Evolutionary conservation across 1,284 basidiomycete genomes (phyloP).

Genomic region (Earliella scabrosa): DNA sequence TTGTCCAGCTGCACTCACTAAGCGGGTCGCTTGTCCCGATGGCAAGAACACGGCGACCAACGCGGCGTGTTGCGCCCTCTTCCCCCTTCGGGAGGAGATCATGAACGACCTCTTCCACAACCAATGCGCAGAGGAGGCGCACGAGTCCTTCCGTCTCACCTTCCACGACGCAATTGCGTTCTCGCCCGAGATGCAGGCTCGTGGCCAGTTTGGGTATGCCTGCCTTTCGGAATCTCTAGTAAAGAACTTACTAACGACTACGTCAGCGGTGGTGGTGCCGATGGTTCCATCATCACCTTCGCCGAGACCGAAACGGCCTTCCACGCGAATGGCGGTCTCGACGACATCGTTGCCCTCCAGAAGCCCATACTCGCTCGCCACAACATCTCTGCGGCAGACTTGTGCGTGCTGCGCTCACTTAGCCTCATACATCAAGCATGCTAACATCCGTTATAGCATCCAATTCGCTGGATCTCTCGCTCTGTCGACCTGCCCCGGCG

Average conservation of each 20-base stretch:
- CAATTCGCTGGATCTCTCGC: constrained; percentile 34
- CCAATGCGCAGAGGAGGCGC: constrained; percentile 1
- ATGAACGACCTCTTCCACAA: constrained; percentile 1
- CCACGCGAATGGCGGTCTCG: no score
- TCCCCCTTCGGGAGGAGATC: constrained; percentile 3
- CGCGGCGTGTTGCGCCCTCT: constrained; percentile 3
- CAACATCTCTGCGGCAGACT: no score
- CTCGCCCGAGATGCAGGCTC: background rate
- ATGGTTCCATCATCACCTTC: constrained; percentile 1
- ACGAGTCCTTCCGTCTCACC: no score
- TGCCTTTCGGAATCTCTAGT: background rate
- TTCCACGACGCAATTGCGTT: constrained; percentile 21
- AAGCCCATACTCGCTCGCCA: constrained; percentile 22
- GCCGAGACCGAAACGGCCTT: no score
- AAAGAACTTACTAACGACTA: background rate
- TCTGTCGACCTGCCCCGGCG: constrained; percentile 32
- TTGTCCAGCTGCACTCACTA: constrained; percentile 17
- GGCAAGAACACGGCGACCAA: constrained; percentile 3
- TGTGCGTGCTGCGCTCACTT: no score
- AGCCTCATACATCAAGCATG: no score
- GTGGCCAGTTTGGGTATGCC: constrained; percentile 9
- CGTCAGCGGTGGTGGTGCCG: constrained; percentile 15
- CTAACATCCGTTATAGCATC: constrained; percentile 23
- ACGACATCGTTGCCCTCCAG: constrained; percentile 29
- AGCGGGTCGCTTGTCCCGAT: constrained; percentile 1